phyloP scores from a whole-genome alignment of 768 basidiomycete species.

The Pleurotus platypus region DNA sequence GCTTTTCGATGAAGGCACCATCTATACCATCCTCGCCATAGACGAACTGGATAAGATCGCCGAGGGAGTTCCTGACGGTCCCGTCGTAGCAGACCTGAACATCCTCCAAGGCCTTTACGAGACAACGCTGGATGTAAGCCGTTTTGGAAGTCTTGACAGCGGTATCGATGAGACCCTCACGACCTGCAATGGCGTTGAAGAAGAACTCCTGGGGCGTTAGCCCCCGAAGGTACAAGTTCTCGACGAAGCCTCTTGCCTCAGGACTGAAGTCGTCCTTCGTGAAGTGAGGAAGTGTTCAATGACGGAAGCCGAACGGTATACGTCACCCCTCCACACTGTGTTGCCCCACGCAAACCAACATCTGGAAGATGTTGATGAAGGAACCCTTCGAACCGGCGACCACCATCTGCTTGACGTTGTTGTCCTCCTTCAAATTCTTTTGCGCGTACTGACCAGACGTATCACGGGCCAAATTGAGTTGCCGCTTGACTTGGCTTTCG shows the following conservation, averaged over 20 bases:
- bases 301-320: conserved; percentile 97
- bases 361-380: conserved; percentile 99
- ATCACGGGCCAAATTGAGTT: conserved; percentile 94
- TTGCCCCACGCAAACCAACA: conserved; percentile 99
- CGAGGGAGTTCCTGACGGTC: conserved; percentile 94
- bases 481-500: conserved; percentile 86
- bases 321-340: conserved; percentile 98
- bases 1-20: conserved; percentile 94
- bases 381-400: conserved; percentile 98
- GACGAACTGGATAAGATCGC: conserved; percentile 92
- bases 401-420: conserved; percentile 99
- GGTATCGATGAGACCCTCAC: conserved; percentile 98
- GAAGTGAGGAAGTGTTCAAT: conserved; percentile 95
- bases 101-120: conserved; percentile 97
- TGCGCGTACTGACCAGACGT: conserved; percentile 95
- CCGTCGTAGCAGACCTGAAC: conserved; percentile 98
- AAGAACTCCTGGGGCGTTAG: conserved; percentile 98
- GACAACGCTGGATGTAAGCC: conserved; percentile 96
- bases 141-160: conserved; percentile 99
- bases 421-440: conserved; percentile 95
- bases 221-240: conserved; percentile 96
- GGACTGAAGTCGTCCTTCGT: conserved; percentile 98
- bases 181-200: conserved; percentile 99
- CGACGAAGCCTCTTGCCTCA: conserved; percentile 96
- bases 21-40: conserved; percentile 99